Base-by-base conservation (phyloP, 2,329 filamentous ascomycete species). In the Stagonosporopsis rhizophila region DNA sequence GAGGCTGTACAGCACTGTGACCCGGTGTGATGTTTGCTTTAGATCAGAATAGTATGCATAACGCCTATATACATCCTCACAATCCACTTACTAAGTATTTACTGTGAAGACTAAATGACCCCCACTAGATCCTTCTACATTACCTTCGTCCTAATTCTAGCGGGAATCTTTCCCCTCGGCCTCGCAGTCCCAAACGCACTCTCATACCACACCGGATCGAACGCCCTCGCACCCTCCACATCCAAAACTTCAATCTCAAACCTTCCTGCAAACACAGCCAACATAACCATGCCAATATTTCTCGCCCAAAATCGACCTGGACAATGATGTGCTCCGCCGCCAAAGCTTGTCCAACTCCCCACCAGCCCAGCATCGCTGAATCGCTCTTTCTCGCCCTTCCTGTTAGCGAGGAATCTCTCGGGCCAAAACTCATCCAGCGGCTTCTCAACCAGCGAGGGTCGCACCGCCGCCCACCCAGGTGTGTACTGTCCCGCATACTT, bases 311-410 rank as follows among this genome's bases (percentile, higher is more conserved):
- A 61, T 0, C 62, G 12, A 0, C 60, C 64, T 0, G 64, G 64
- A n/a, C 64, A 66, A n/a, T 58, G 49, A 14, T 66, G 64, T 37
- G 56, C 62, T 0, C 64, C 64, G 3, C 62, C 64, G 1, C 64
- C 64, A 19, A 65, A 66, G 2, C 34, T 40, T 4, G 58, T 64
- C 62, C 58, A 65, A 2, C 41, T 61, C 0, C 64, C 62, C 8
- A 11, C n/a, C 0, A 66, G 27, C 9, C 62, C 60, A 4, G 54
- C 56, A 22, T 66, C 64, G 37, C 52, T 66, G 12, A 53, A 65
- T 7, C 59, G 47, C 44, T 52, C 52, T 3, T 49, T 49, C 2
- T 35, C 49, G 6, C 55, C 53, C 0, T 37, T 49, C 2, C 28
- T 46, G 12, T 32, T 2, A 20, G 32, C 23, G 2, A 66, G 40